Evolutionary conservation across 2,329 filamentous ascomycete species (phyloP).

Genomic region (Hortaea sp.): DNA sequence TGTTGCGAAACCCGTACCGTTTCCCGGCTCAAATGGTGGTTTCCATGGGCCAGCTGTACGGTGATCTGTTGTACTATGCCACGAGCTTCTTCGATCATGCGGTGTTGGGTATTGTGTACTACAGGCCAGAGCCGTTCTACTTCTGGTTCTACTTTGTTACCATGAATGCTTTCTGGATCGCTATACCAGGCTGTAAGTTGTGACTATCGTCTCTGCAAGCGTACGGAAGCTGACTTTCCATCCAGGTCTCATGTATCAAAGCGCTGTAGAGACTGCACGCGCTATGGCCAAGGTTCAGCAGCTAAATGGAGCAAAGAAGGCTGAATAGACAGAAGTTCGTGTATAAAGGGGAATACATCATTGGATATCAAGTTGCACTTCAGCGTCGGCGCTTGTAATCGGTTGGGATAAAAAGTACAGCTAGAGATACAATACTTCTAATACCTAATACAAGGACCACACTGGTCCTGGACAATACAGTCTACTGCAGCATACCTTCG

Average conservation of each 20-base stretch:
- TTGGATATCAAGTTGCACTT: background rate
- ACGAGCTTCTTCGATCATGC: conserved; percentile 53
- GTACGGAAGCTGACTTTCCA: conserved; percentile 5
- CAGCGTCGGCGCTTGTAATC: background rate
- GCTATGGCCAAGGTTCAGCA: conserved; percentile 14
- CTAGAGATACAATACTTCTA: no score
- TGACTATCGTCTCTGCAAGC: background rate
- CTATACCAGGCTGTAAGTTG: conserved; percentile 47
- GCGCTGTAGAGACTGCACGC: conserved; percentile 11
- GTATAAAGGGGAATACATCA: background rate
- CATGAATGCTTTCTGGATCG: conserved; percentile 59
- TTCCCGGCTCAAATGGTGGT: conserved; percentile 51
- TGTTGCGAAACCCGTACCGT: conserved; percentile 44
- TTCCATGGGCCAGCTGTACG: conserved; percentile 54
- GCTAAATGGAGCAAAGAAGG: conserved; percentile 16
- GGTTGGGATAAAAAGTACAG: no score
- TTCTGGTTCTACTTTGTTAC: conserved; percentile 58
- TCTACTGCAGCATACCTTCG: conserved; percentile 64
- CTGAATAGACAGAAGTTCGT: background rate
- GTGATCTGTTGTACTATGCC: conserved; percentile 54
- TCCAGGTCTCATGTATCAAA: conserved; percentile 21
- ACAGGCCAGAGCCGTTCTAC: conserved; percentile 52
- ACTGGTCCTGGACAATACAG: background rate
- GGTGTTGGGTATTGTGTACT: conserved; percentile 44
- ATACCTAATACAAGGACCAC: background rate